Evolutionary conservation across 2,329 filamentous ascomycete genomes (phyloP), one percentile per base, ranked within the genome.

Genomic region (Septoria linicola): DNA sequence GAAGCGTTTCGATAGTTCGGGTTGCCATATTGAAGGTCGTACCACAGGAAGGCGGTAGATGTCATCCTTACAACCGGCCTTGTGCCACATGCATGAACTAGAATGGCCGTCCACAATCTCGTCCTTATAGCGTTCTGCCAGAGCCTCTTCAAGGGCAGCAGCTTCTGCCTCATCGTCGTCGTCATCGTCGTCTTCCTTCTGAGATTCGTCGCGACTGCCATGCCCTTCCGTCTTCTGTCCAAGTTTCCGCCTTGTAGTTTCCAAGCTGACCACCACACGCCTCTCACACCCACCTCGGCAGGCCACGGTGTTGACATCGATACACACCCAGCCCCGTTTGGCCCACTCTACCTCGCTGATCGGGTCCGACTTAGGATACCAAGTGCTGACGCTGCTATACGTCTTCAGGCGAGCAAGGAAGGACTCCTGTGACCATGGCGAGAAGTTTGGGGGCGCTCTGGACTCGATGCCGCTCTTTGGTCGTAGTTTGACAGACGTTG

Each of bases 341-440:
- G 91, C 91, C 93, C 93, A 99, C 68, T 90, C 87, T 6, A 96
- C 84, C 71, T 97, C 93, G 66, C 83, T 89, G 61, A 97, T 84
- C 27, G 77, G 78, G 45, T 91, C 82, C 0, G 93, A 91, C 68
- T 97, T 97, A 0, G 89, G 87, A n/a, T 88, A 87, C 92, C 92
- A 99, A 67, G 87, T 82, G 47, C 89, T 93, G 41, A 97, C 84
- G 60, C 92, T 89, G 65, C 92, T 87, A 66, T 95, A 99, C 0
- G 89, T 95, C 54, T 86, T 86, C 21, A 99, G 76, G 19, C 93
- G 78, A 61, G 80, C 82, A 8, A 97, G 77, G 55, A 97, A 90
- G 60, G 89, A 83, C 32, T 84, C 82, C 46, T 93, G 87, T 68
- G 93, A 91, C 73, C 85, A 88, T 0, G 93, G 92, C 47, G 88